phyloP scores from a whole-genome alignment of 257 asterid species.

The Plectranthus barbatus region DNA sequence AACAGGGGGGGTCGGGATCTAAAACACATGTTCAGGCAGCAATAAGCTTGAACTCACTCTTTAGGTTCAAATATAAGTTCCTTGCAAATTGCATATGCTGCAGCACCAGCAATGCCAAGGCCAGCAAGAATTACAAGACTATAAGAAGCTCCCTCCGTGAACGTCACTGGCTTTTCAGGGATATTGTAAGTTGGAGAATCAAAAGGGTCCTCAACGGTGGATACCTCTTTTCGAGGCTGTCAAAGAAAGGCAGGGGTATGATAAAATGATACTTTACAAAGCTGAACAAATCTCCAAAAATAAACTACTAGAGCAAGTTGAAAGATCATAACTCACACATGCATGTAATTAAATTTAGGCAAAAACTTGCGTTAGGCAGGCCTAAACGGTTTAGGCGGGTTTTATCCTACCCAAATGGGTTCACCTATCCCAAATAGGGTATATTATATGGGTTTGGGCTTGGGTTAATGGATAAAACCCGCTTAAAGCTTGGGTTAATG shows the following conservation, averaged over 20 bases:
- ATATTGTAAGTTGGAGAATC: slow-evolving; percentile 89
- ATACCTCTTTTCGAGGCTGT: slow-evolving; percentile 65
- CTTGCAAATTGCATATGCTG: slow-evolving; percentile 81
- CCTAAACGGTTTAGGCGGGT: too few species aligned
- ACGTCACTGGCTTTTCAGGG: slow-evolving; percentile 91
- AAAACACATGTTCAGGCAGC: neutral
- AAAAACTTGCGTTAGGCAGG: too few species aligned
- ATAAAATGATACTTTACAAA: neutral
- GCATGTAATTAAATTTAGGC: neutral
- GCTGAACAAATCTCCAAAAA: neutral
- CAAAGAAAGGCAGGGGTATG: slow-evolving; percentile 12
- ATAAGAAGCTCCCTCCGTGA: slow-evolving; percentile 92
- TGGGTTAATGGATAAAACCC: too few species aligned
- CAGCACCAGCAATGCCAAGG: slow-evolving; percentile 77
- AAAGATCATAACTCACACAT: neutral
- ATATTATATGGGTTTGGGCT: too few species aligned
- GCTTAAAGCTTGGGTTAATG: too few species aligned
- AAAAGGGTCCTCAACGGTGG: slow-evolving; percentile 76
- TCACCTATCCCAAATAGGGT: too few species aligned
- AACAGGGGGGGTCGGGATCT: neutral
- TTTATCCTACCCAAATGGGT: too few species aligned
- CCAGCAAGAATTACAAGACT: slow-evolving; percentile 76
- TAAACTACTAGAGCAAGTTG: neutral
- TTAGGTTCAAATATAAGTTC: slow-evolving; percentile 87
- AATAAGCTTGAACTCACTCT: slow-evolving; percentile 44